Base-by-base conservation (phyloP, 2,329 filamentous ascomycete species). In the Aspergillus neotritici region DNA sequence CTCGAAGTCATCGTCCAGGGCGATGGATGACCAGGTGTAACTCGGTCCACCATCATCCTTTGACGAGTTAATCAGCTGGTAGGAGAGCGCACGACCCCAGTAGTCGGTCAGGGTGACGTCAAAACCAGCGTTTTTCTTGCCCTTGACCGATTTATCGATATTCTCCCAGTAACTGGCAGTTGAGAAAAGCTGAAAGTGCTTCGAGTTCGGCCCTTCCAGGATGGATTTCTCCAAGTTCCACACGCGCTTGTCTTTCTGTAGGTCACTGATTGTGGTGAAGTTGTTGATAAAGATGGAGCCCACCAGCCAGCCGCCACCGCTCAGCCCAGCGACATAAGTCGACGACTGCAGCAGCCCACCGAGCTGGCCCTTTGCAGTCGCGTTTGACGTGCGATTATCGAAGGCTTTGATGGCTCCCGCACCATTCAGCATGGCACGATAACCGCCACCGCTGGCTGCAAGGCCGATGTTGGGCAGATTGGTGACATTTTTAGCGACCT, bases 21-120 rank as follows among this genome's bases (percentile, higher is more conserved):
- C 78, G 52, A 90, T 86, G 3, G 87, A 93, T 3, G 87, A 94
- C 70, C 83, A 94, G 4, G 89, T 95, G 58, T 84, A 89, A 11
- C 72, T 74, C 11, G 84, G 80, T 0, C 87, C 89, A 31, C 89
- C 90, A 48, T 86, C 68, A 1, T 48, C 41, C 11, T 31, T 34
- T 8, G 75, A 76, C 5, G 79, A 84, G 60, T 91, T 86, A 61
- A 95, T 78, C 37, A 95, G 77, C 68, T 95, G 89, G 66, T 85
- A 94, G 1, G 83, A 83, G n/a, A 95, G 75, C 36, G 86, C 86
- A 45, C 89, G 84, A 21, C 86, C 87, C 73, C 88, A 94, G 64
- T 87, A 88, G 67, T 95, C 89, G 0, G 89, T 94, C 44, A 94
- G 74, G 9, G 86, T 86, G 3, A 77, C 78, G 38, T 82, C 70